Base-by-base conservation (phyloP, 208 protist genomes). In the Crithidia brevicula region DNA sequence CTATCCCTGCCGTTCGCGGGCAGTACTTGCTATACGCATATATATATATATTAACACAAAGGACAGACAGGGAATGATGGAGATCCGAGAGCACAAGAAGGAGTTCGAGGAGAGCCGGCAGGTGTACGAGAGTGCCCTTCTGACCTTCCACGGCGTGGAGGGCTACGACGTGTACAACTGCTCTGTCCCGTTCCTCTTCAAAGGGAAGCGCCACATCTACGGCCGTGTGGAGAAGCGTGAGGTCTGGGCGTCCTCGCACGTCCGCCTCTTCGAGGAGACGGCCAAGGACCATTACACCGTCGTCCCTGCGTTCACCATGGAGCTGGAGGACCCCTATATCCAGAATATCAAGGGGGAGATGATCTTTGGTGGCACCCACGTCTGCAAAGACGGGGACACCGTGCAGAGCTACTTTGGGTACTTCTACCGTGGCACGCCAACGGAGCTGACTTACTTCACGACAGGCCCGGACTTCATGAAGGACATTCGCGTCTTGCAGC, bases 151-250 rank as follows among this genome's bases (percentile, higher is more conserved):
- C 34, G 78, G 82, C 27, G 74, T 82, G 15, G 82, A 83, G 15
- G 82, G 77, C 18, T 67, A 47, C 30, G 82, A 87, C 54, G 82
- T 87, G 43, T 87, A 87, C 70, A 87, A 87, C 68, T 83, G 77
- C 59, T 87, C 82, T 23, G 74, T 84, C 11, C 82, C 82, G 1
- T 87, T 87, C 61, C 16, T n/a, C 22, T 87, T 82, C 77, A 64
- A 73, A 43, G 82, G 82, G n/a, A 80, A 73, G 71, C 28, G 22
- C 22, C 74, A 87, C 71, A 83, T 87, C 47, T 87, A 75, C 52
- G 82, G 82, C 18, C 82, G 82, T 36, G 50, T 87, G 8, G 81
- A 87, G 67, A 53, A 67, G 47, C 78, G 73, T 40, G 69, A 76
- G 16, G 67, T 75, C 53, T 87, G 81, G 81, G 81, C 81, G 5